Conservation (phyloP, 2,329 filamentous ascomycete species). For the Penicillium glabrum region DNA sequence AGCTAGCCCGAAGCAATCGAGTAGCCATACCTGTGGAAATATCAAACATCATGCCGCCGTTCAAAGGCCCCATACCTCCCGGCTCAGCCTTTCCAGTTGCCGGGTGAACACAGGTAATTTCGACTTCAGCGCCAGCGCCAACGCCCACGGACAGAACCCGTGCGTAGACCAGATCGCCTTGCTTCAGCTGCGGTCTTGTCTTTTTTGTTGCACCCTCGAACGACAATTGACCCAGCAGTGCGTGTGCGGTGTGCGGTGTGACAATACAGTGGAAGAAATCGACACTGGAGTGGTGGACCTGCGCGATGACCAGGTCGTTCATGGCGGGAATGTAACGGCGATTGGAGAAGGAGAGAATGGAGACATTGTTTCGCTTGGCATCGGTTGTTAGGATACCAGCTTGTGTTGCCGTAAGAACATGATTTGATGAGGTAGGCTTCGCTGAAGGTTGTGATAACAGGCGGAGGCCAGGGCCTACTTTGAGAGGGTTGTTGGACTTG, state of each 20-base stretch:
- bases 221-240: conserved; percentile 79
- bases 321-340: conserved; percentile 72
- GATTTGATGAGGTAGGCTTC: conserved; percentile 58
- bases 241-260: conserved; percentile 61
- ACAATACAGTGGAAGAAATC: conserved; percentile 81
- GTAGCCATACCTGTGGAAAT: conserved; percentile 81
- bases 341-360: conserved; percentile 37
- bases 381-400: conserved; percentile 40
- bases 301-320: conserved; percentile 88
- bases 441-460: conserved; percentile 73
- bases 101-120: conserved; percentile 85
- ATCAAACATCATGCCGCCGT: conserved; percentile 81
- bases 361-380: conserved; percentile 39
- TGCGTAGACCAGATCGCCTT: conserved; percentile 83
- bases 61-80: conserved; percentile 81
- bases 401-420: conserved; percentile 34
- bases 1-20: conserved; percentile 58
- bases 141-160: conserved; percentile 75
- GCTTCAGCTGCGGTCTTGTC: conserved; percentile 73
- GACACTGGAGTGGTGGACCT: conserved; percentile 70
- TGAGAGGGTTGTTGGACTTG: conserved; percentile 66
- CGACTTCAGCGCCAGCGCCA: conserved; percentile 80
- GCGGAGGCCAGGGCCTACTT: conserved; percentile 79
- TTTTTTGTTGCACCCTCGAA: conserved; percentile 94
- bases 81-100: conserved; percentile 83